Base-by-base conservation (phyloP, 2,329 filamentous ascomycete species). In the Escovopsis sp. region DNA sequence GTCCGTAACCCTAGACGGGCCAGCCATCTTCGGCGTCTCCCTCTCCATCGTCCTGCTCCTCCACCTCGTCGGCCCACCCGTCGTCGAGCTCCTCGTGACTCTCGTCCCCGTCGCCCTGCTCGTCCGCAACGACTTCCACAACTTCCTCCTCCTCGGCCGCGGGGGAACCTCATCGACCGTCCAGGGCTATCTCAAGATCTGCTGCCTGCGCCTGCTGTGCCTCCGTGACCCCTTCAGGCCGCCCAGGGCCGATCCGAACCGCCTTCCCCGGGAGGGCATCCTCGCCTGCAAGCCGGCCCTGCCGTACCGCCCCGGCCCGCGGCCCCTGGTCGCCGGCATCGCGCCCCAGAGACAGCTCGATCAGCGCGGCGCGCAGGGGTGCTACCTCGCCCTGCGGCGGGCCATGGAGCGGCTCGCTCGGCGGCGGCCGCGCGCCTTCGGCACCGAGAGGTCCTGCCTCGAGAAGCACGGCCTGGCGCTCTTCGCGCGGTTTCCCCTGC, bases 381-480 rank as follows among this genome's bases (percentile, higher is more conserved):
- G 76, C 54, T 79, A 79, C 56, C 54, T 62, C n/a, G 57, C 63
- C 12, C 67, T 86, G 4, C 65, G 70, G 2, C 53, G 58, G 1
- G 66, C 69, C 2, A 66, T 86, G 39, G 60, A 70, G 42, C 57
- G 57, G 4, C 64, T 85, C 20, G 67, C 67, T 10, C 48, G 55
- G 2, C 52, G 51, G n/a, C 61, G 66, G 50, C 67, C 67, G 2
- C 59, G 62, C 1, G 59, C 59, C 13, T 66, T 81, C 43, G 72
- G 68, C 53, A 74, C 78, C 8, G 81, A 74, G 0, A 80, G 72
- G 1, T 85, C 79, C 1, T 88, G 82, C 54, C 79, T 91, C 50
- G 85, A 91, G 59, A 89, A 88, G 63, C 79, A 89, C 54, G 81
- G 81, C 35, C 71, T 84, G 6, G 84, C 80, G 0, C 68, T 93